A percentile compares a stretch with the other conserved stretches of the same genome.
Evolutionary conservation across 768 basidiomycete species (phyloP).

Genomic region (Amanita pallidorosea): DNA sequence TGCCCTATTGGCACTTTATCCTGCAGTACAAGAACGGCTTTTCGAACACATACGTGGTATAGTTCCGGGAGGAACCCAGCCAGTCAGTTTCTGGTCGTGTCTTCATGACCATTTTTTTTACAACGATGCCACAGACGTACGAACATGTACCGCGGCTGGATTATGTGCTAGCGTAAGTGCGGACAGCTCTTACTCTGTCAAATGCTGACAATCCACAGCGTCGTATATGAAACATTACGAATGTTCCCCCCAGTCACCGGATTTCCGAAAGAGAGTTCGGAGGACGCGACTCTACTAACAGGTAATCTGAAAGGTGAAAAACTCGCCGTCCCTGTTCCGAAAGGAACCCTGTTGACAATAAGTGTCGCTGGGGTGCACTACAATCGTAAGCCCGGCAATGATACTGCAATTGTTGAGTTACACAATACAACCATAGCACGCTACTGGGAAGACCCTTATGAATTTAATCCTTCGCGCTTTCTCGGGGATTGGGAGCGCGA

Average conservation of each 20-base stretch:
- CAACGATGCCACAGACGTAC: conserved; percentile 18
- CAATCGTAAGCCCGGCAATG: conserved; percentile 27
- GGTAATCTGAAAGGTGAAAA: conserved; percentile 27
- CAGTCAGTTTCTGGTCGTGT: conserved; percentile 13
- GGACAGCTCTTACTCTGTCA: not conserved
- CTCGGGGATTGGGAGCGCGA: conserved; percentile 43
- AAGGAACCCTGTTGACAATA: conserved; percentile 27
- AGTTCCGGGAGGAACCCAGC: conserved; percentile 19
- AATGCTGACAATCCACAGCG: conserved; percentile 16
- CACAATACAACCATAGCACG: conserved; percentile 22
- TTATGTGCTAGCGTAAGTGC: conserved; percentile 25
- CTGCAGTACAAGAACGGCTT: conserved; percentile 24
- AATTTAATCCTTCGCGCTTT: conserved; percentile 37
- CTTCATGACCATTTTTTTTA: not conserved
- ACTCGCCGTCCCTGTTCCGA: conserved; percentile 28
- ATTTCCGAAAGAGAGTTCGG: conserved; percentile 33
- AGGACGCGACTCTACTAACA: conserved; percentile 32
- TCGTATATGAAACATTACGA: conserved; percentile 39
- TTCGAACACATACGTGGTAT: conserved; percentile 22
- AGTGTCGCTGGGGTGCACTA: conserved; percentile 33
- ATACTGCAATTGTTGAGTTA: not conserved
- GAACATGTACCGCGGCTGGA: conserved; percentile 29
- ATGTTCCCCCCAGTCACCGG: conserved; percentile 31
- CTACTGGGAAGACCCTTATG: conserved; percentile 44
- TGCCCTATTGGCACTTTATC: conserved; percentile 28